Percentiles rank a stretch among this genome's conserved stretches.
Conservation (phyloP, 202 grass and related monocot species). For the Hordeum pubiflorum region DNA sequence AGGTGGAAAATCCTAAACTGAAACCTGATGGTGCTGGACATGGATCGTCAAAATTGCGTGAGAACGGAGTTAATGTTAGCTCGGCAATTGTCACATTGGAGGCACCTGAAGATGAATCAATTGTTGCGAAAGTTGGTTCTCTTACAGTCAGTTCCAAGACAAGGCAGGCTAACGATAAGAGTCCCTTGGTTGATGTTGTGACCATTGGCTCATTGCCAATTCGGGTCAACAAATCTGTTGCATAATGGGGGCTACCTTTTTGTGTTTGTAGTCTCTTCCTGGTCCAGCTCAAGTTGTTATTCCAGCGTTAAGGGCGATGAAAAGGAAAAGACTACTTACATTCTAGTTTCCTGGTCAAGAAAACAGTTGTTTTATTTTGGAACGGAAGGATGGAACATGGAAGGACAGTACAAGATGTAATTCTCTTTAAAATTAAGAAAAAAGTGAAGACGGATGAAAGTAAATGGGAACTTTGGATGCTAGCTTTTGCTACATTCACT, state of each 20-base stretch:
- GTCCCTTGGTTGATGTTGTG: constrained; percentile 35
- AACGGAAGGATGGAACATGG: not conserved
- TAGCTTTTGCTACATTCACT: not conserved
- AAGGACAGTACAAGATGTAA: constrained; percentile 4
- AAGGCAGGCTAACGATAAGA: constrained; percentile 17
- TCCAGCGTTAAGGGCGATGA: not conserved
- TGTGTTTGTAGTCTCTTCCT: not conserved
- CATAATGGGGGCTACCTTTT: constrained; percentile 8
- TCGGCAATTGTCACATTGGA: not conserved
- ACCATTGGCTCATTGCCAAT: constrained; percentile 80
- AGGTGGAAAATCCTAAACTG: constrained; percentile 28
- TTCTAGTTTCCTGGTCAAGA: constrained; percentile 20
- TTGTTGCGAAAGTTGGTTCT: constrained; percentile 31
- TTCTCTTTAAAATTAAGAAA: constrained; percentile 10
- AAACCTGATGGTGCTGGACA: not conserved
- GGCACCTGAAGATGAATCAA: constrained; percentile 16
- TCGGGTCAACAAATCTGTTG: constrained; percentile 25
- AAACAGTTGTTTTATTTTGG: constrained; percentile 14
- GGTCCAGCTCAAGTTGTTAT: not conserved
- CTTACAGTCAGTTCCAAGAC: constrained; percentile 33
- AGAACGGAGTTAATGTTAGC: not conserved
- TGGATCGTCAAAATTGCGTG: not conserved
- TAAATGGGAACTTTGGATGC: not conserved
- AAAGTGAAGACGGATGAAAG: not conserved
- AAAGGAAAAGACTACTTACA: not conserved